These are phyloP conservation scores for Plantago major DNA, from an alignment of 257 asterid species.

Conservation along the genomic window DNA sequence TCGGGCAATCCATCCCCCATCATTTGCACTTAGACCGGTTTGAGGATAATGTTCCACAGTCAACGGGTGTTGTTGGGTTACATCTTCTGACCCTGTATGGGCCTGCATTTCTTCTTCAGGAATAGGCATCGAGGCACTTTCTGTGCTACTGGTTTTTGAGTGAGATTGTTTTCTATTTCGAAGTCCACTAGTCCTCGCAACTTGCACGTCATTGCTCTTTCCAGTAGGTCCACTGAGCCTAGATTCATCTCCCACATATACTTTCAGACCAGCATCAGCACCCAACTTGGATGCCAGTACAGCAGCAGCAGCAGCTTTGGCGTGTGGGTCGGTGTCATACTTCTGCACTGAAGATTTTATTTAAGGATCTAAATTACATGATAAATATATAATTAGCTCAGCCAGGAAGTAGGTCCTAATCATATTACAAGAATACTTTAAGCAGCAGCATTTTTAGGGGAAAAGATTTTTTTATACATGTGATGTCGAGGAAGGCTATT, in stretches of 20 bases:
- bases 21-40: slow-evolving; percentile 32
- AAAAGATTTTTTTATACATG: too few species aligned
- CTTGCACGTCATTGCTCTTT: slow-evolving; percentile 52
- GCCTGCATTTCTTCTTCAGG: slow-evolving; percentile 35
- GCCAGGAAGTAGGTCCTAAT: not conserved
- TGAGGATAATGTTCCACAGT: slow-evolving; percentile 61
- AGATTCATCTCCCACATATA: slow-evolving; percentile 43
- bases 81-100: slow-evolving; percentile 30
- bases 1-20: slow-evolving; percentile 75
- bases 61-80: slow-evolving; percentile 42
- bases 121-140: slow-evolving; percentile 23
- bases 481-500: too few species aligned
- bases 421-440: not conserved
- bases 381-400: not conserved
- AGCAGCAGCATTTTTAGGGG: too few species aligned
- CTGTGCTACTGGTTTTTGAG: slow-evolving; percentile 26
- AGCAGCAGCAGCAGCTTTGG: slow-evolving; percentile 73
- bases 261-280: slow-evolving; percentile 63
- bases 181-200: slow-evolving; percentile 44
- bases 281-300: slow-evolving; percentile 72
- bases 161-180: slow-evolving; percentile 51
- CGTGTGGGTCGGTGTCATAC: slow-evolving; percentile 78
- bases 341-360: slow-evolving; percentile 41
- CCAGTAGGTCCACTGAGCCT: slow-evolving; percentile 29
- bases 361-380: slow-evolving; percentile 13